These are phyloP conservation scores for Debaryomycetaceae sp. DNA, from an alignment of 1,139 yeast species.

Conservation along the genomic window DNA sequence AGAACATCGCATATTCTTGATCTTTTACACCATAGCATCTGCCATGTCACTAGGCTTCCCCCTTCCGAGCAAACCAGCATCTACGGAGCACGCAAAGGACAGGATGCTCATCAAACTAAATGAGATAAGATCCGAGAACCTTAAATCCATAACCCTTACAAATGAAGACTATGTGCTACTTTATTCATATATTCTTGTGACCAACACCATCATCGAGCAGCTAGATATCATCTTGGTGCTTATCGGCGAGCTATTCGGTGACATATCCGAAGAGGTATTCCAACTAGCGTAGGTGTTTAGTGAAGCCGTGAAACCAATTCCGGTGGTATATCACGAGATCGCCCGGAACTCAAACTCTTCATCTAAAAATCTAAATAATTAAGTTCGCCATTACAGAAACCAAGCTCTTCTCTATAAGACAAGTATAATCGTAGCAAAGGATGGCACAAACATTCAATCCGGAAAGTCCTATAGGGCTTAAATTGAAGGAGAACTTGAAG, in stretches of 20 bases:
- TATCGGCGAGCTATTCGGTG: constrained; percentile 60
- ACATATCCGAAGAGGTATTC: constrained; percentile 54
- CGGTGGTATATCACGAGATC: no score
- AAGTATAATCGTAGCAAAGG: background rate
- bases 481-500: constrained; percentile 32
- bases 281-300: constrained; percentile 24
- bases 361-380: background rate
- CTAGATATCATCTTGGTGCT: constrained; percentile 53
- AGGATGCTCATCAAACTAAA: constrained; percentile 62
- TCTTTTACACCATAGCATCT: constrained; percentile 75
- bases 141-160: constrained; percentile 24
- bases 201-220: constrained; percentile 64
- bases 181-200: constrained; percentile 71
- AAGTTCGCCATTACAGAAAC: background rate
- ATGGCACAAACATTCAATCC: constrained; percentile 32
- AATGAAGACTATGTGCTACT: constrained; percentile 72
- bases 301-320: no score
- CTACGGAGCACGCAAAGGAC: constrained; percentile 73
- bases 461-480: constrained; percentile 40
- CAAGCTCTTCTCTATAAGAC: constrained; percentile 5
- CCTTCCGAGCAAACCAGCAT: constrained; percentile 71
- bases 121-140: constrained; percentile 39
- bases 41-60: constrained; percentile 76
- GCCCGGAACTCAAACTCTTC: background rate
- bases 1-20: constrained; percentile 66